Base-by-base conservation (phyloP, 2,329 filamentous ascomycete species). In the Arthrocladium fulminans region DNA sequence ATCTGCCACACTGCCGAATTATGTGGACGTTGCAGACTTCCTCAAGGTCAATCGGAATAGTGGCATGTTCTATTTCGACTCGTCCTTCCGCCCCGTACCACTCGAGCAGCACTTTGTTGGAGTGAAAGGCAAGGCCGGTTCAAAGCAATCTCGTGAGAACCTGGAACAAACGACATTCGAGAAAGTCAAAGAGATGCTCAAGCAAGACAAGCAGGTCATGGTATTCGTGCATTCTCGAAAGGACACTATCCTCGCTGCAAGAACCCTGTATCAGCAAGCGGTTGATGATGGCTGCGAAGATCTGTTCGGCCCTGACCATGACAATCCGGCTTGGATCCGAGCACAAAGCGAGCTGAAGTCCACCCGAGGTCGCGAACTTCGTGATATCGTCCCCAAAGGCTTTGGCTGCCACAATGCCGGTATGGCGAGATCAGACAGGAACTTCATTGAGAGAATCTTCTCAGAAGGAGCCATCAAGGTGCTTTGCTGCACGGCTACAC, bases 221-320 rank as follows among this genome's bases (percentile, higher is more conserved):
- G 90, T 99, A 0, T 98, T 99, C 65, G 94, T 98, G 9, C 94
- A 98, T 65, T 96, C 90, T 1, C 79, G 92, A 22, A 89, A 94
- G 63, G 94, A 99, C 59, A 98, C 94, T 0, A 80, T 94, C 56
- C 78, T 84, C 53, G 94, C 90, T 1, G 89, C 92, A 39, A 84
- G 86, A 56, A 87, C 84, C 71, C 72, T 98, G 22, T 81, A 86
- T 53, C 83, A 96, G 58, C 88, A 92, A 72, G 92, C 92, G 1
- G 73, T 81, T 2, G 89, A 97, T 27, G 76, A 94, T 32, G 77
- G 80, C 37, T 87, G 84, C 54, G 71, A 81, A 9, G 86, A 94
- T 50, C 73, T 98, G 0, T 88, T 98, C 53, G 88, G 94, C 61
- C 86, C 88, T 1, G 73, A 75, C 1, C 88, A 95, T 63, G 85